Base-by-base conservation (phyloP, 2,329 filamentous ascomycete genomes). In the Chaetomiaceae sp. region DNA sequence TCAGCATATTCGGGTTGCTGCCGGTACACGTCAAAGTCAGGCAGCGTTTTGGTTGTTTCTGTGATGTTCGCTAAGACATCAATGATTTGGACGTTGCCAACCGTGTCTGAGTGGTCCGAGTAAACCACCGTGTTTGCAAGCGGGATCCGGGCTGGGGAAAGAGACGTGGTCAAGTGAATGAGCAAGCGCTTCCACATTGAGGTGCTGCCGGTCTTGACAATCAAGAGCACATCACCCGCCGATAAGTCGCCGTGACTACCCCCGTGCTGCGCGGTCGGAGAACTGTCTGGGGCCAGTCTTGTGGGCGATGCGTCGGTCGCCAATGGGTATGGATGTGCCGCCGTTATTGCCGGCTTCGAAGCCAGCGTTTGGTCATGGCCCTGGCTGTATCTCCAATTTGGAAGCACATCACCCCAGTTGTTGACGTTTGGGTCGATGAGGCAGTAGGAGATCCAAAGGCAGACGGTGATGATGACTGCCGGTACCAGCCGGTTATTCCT, bases 151-250 rank as follows among this genome's bases (percentile, higher is more conserved):
- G 33, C n/a, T 5, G 54, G 51, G 3, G 51, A 43, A 8, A 56
- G 38, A 1, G 54, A 40, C 2, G 54, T 56, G 21, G 47, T 48
- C 7, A 56, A 18, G 34, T 56, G 50, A 13, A 56, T 18, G n/a
- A 53, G 54, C 2, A 56, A 34, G n/a, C 54, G 54, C 21, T 56
- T 56, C 50, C 51, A 56, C 32, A 56, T 47, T 7, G 54, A 53
- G 3, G 54, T 56, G 42, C 37, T 51, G 30, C 54, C 54, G 8
- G 54, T 56, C 30, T 56, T 56, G 32, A 56, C 37, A 21, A 56
- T 48, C 14, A 56, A 37, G 3, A 56, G 38, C 11, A 56, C 47
- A n/a, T 56, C 51, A 4, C 21, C 18, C 7, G 54, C 33, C 7
- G 51, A 33, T 16, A 56, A 34, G 29, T 44, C 14, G 13, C 30